These are phyloP conservation scores for Carex littledalei DNA, from an alignment of 176 grass and related monocot genomes.

Conservation along the genomic window DNA sequence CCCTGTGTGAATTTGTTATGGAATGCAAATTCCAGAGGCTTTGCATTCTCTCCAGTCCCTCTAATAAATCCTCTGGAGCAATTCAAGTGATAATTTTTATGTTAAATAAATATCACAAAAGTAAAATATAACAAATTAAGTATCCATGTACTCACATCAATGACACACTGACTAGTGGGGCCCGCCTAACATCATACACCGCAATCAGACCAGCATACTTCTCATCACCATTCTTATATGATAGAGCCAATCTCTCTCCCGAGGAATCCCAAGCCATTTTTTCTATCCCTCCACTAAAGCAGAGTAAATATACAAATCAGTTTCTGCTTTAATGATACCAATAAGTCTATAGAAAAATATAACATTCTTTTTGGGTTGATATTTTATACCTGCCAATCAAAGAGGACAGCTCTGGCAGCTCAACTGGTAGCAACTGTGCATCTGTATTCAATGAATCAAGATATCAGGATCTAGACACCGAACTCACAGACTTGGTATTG, in stretches of 20 bases:
- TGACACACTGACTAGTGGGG: conserved; percentile 69
- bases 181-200: conserved; percentile 76
- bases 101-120: neutral
- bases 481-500: neutral
- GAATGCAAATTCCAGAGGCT: conserved; percentile 78
- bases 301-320: conserved; percentile 30
- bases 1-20: conserved; percentile 96
- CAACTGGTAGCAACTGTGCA: conserved; percentile 77
- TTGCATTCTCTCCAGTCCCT: conserved; percentile 76
- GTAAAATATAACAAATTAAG: neutral
- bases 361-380: neutral
- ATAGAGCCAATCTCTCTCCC: conserved; percentile 83
- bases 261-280: conserved; percentile 91
- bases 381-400: conserved; percentile 66
- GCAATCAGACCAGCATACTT: conserved; percentile 71
- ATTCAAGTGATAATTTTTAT: conserved; percentile 11
- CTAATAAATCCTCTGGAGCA: conserved; percentile 83
- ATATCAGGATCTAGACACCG: conserved; percentile 13
- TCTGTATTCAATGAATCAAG: conserved; percentile 40
- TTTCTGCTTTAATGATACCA: neutral
- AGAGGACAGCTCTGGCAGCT: conserved; percentile 83
- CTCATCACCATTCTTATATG: conserved; percentile 79
- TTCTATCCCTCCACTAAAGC: conserved; percentile 63
- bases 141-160: conserved; percentile 57
- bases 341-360: neutral